These are phyloP conservation scores for Alliaria petiolata DNA, from an alignment of 345 rosid genomes.

Conservation along the genomic window DNA sequence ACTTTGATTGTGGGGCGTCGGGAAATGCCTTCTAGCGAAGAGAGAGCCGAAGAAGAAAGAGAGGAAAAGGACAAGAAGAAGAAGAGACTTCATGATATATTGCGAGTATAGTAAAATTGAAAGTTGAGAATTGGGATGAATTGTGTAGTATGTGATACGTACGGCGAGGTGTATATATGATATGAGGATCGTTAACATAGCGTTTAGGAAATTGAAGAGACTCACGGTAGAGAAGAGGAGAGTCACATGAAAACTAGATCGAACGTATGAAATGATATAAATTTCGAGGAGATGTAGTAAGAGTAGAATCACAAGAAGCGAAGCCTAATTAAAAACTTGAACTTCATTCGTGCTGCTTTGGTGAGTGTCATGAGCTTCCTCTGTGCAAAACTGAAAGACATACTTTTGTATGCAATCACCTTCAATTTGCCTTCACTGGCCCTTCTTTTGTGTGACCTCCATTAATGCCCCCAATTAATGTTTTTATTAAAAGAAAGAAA, in stretches of 20 bases:
- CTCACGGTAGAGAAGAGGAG: constrained; percentile 57
- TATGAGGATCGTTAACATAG: constrained; percentile 23
- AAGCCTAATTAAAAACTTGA: constrained; percentile 25
- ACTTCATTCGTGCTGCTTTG: constrained; percentile 28
- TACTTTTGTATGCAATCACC: constrained; percentile 29
- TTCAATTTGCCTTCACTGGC: constrained; percentile 15
- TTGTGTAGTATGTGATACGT: constrained; percentile 2
- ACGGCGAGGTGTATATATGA: constrained; percentile 29
- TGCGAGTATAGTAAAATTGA: not conserved
- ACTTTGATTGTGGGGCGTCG: constrained; percentile 16
- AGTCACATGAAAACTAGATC: constrained; percentile 61
- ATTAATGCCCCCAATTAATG: constrained; percentile 25
- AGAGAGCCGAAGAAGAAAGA: constrained; percentile 23
- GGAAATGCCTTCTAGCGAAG: constrained; percentile 29
- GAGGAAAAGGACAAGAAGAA: constrained; percentile 24
- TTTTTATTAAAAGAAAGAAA: not conserved
- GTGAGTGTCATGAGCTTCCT: constrained; percentile 36
- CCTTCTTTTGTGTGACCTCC: constrained; percentile 33
- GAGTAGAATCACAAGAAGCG: constrained; percentile 15
- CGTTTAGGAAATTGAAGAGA: constrained; percentile 57
- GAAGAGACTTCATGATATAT: constrained; percentile 24
- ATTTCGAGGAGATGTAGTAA: too few relatives aligned
- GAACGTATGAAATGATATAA: constrained; percentile 23
- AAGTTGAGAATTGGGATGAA: not conserved
- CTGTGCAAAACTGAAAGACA: constrained; percentile 20